A percentile compares a stretch with the other conserved stretches of the same genome.
Conservation (phyloP, 495 filamentous ascomycete genomes). For the Margaritispora aquatica region DNA sequence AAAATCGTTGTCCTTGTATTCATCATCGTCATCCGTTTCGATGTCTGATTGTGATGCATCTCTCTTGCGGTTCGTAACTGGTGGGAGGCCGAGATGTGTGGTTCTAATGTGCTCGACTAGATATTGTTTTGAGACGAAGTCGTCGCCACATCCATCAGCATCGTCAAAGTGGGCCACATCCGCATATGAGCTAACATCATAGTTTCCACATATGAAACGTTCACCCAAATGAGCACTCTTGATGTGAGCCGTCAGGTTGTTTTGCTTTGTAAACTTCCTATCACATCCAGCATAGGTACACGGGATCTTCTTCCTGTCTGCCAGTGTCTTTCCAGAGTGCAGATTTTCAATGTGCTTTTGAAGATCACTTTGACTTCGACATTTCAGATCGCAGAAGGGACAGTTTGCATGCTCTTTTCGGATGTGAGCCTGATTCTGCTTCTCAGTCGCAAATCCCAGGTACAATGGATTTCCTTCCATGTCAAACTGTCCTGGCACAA, state of each 20-base stretch:
- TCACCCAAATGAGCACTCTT: conserved; percentile 65
- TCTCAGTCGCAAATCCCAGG: conserved; percentile 64
- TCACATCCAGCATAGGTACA: conserved; percentile 62
- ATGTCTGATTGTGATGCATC: conserved; percentile 23
- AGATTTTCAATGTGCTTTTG: conserved; percentile 64
- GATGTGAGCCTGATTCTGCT: conserved; percentile 65
- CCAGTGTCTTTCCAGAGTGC: conserved; percentile 55
- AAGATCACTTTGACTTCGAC: conserved; percentile 52
- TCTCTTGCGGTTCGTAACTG: conserved; percentile 31
- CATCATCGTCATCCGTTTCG: conserved; percentile 19
- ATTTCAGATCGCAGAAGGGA: conserved; percentile 60
- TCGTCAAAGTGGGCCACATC: conserved; percentile 59
- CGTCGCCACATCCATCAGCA: conserved; percentile 59
- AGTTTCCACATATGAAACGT: conserved; percentile 66
- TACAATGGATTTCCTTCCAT: conserved; percentile 22
- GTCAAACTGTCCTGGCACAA: conserved; percentile 9
- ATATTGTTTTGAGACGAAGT: conserved; percentile 62
- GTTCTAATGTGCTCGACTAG: conserved; percentile 78
- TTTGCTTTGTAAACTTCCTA: conserved; percentile 67
- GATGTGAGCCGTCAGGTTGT: conserved; percentile 75
- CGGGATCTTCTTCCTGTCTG: conserved; percentile 52
- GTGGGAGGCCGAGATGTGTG: conserved; percentile 56
- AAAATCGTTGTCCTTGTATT: neutral
- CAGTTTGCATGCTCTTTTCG: conserved; percentile 66
- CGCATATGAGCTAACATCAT: conserved; percentile 50